phyloP scores from a whole-genome alignment of 352 stramenopile genomes.

The Nothophytophthora sp. region DNA sequence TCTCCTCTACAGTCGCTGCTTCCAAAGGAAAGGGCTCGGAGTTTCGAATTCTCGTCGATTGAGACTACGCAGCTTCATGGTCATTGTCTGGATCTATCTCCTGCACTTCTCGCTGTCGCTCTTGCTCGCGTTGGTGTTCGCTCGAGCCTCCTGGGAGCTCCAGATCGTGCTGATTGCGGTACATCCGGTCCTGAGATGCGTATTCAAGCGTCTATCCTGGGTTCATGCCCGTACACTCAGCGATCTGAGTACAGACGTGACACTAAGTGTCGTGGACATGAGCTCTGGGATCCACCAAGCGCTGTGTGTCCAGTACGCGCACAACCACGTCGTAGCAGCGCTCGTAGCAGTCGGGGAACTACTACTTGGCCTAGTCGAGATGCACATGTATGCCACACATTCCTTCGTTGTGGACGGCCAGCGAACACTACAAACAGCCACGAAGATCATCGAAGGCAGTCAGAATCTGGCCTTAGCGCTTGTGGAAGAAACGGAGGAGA shows the following conservation, averaged over 20 bases:
- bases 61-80: slow-evolving; percentile 5
- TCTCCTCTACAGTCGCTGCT: slow-evolving; percentile 4
- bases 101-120: slow-evolving; percentile 20
- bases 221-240: slow-evolving; percentile 29
- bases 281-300: slow-evolving; percentile 32
- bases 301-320: slow-evolving; percentile 25
- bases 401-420: slow-evolving; percentile 26
- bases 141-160: slow-evolving; percentile 10
- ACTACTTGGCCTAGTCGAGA: slow-evolving; percentile 21
- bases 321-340: slow-evolving; percentile 3
- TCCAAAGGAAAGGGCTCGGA: background rate
- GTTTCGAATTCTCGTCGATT: background rate
- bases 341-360: slow-evolving; percentile 28
- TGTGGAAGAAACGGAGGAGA: slow-evolving; percentile 5
- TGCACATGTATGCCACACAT: slow-evolving; percentile 24
- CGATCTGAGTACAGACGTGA: slow-evolving; percentile 46
- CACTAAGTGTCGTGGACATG: slow-evolving; percentile 44
- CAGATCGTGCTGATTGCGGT: slow-evolving; percentile 27
- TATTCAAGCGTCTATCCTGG: slow-evolving; percentile 30
- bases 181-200: slow-evolving; percentile 24
- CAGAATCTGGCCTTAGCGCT: slow-evolving; percentile 4
- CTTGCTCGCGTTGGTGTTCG: slow-evolving; percentile 25
- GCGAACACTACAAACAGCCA: slow-evolving; percentile 22
- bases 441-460: slow-evolving; percentile 33
- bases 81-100: slow-evolving; percentile 8